These are phyloP conservation scores for Lentithecium fluviatile DNA, from an alignment of 495 filamentous ascomycete genomes.

Conservation along the genomic window DNA sequence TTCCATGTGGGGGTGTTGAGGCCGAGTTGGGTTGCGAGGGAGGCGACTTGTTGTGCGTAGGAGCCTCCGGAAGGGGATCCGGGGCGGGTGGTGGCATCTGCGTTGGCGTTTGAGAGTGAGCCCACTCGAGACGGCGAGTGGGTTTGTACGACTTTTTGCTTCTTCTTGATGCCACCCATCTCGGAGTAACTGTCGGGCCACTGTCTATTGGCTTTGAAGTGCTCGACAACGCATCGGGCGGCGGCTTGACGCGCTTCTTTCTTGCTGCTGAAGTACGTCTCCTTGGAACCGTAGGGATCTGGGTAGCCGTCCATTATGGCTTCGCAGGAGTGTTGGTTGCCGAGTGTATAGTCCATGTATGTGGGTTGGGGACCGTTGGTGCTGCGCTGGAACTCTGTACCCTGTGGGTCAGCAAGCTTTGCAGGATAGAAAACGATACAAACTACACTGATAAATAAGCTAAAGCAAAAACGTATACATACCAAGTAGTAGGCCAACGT, in stretches of 20 bases:
- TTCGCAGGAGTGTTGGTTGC: constrained; percentile 31
- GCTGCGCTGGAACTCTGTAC: constrained; percentile 27
- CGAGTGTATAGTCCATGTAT: constrained; percentile 18
- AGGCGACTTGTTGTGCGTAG: constrained; percentile 1
- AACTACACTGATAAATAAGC: not conserved
- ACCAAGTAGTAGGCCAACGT: constrained; percentile 26
- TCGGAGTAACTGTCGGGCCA: constrained; percentile 18
- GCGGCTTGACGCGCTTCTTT: constrained; percentile 34
- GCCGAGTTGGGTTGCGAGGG: not conserved
- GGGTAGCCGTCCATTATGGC: constrained; percentile 17
- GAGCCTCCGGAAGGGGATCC: not conserved
- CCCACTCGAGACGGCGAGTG: not conserved
- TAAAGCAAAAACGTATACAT: not conserved
- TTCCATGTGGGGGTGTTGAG: not conserved
- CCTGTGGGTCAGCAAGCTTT: not conserved
- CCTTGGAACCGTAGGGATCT: constrained; percentile 31
- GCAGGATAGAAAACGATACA: not conserved
- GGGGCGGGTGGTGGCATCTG: not conserved
- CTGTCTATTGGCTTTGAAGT: constrained; percentile 29
- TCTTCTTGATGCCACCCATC: constrained; percentile 27
- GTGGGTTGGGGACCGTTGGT: constrained; percentile 6
- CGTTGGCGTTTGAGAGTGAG: not conserved
- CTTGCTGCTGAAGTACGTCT: constrained; percentile 22
- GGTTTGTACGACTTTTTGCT: constrained; percentile 16
- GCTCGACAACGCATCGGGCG: constrained; percentile 35